phyloP scores from a whole-genome alignment of 2,329 filamentous ascomycete species.

The Penicillium sp. region DNA sequence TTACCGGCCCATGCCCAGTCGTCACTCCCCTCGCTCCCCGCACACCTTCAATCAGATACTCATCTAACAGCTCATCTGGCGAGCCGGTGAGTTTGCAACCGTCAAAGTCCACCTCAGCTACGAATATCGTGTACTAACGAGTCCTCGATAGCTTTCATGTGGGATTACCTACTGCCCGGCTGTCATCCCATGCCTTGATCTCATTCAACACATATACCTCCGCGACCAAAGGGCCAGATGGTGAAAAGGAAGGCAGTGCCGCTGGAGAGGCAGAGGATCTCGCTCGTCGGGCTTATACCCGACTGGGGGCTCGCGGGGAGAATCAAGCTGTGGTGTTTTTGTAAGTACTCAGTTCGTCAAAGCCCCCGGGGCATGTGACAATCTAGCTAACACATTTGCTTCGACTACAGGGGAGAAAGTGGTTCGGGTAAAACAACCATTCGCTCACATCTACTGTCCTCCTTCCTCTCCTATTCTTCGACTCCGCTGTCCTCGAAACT shows the following conservation, averaged over 20 bases:
- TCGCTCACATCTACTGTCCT: constrained; percentile 78
- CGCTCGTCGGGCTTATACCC: constrained; percentile 75
- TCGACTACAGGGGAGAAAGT: constrained; percentile 72
- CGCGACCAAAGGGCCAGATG: constrained; percentile 81
- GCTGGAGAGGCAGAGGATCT: constrained; percentile 90
- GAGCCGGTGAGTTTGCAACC: constrained; percentile 36
- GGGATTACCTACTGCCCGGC: constrained; percentile 74
- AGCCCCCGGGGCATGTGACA: not conserved
- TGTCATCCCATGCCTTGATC: constrained; percentile 88
- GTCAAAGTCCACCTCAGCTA: not conserved
- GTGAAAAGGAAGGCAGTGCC: constrained; percentile 82
- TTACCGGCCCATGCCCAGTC: constrained; percentile 64
- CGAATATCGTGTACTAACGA: not conserved
- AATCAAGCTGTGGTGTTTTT: constrained; percentile 90
- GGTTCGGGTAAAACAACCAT: constrained; percentile 94
- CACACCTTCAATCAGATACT: constrained; percentile 54
- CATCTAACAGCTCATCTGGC: constrained; percentile 47
- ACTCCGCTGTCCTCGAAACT: constrained; percentile 91
- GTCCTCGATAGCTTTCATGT: constrained; percentile 69
- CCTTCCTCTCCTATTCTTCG: constrained; percentile 80
- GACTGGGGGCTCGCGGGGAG: constrained; percentile 80
- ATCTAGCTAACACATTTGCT: constrained; percentile 16
- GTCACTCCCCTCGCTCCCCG: constrained; percentile 80
- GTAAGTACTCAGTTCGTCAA: constrained; percentile 51
- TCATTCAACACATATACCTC: constrained; percentile 92